Percentiles rank a stretch among this genome's conserved stretches.
phyloP scores from a whole-genome alignment of 768 basidiomycete genomes.

The Calvatia gigantea region DNA sequence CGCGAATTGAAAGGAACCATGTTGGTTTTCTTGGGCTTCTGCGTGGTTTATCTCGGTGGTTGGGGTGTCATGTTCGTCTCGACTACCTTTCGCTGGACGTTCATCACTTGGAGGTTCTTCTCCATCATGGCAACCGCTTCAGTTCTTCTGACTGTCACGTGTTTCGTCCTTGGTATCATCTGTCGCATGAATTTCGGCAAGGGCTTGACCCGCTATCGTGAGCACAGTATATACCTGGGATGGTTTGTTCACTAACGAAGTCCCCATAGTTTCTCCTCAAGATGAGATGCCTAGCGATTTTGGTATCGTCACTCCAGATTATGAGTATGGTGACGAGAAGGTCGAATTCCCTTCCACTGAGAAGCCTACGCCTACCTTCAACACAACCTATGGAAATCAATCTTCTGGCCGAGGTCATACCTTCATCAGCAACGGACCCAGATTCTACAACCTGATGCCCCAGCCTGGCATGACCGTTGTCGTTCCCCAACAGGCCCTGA shows the following conservation, averaged over 20 bases:
- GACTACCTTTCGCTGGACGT: slow-evolving; percentile 73
- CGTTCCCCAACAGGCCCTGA: slow-evolving; percentile 32
- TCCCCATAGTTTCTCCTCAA: slow-evolving; percentile 47
- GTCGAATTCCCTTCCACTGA: slow-evolving; percentile 58
- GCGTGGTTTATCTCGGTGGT: slow-evolving; percentile 57
- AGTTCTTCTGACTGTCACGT: slow-evolving; percentile 49
- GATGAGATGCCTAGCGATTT: slow-evolving; percentile 38
- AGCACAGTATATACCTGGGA: slow-evolving; percentile 24
- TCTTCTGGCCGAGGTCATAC: slow-evolving; percentile 16
- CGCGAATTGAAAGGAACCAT: slow-evolving; percentile 58
- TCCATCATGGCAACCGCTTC: slow-evolving; percentile 57
- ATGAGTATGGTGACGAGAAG: slow-evolving; percentile 51
- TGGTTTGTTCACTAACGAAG: slow-evolving; percentile 10
- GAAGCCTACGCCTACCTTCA: slow-evolving; percentile 52
- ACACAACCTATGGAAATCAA: slow-evolving; percentile 35
- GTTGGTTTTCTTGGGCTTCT: slow-evolving; percentile 60
- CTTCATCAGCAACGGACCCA: slow-evolving; percentile 34
- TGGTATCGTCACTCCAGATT: slow-evolving; percentile 18
- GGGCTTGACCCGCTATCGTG: slow-evolving; percentile 64
- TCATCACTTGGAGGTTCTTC: slow-evolving; percentile 73
- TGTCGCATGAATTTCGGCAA: slow-evolving; percentile 78
- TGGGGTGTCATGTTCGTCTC: slow-evolving; percentile 76
- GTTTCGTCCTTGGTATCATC: slow-evolving; percentile 59
- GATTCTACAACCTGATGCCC: slow-evolving; percentile 40
- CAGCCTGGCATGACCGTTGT: slow-evolving; percentile 19